Conservation (phyloP, 202 grass and related monocot species). For the Bolboschoenoplectus hybrid region DNA sequence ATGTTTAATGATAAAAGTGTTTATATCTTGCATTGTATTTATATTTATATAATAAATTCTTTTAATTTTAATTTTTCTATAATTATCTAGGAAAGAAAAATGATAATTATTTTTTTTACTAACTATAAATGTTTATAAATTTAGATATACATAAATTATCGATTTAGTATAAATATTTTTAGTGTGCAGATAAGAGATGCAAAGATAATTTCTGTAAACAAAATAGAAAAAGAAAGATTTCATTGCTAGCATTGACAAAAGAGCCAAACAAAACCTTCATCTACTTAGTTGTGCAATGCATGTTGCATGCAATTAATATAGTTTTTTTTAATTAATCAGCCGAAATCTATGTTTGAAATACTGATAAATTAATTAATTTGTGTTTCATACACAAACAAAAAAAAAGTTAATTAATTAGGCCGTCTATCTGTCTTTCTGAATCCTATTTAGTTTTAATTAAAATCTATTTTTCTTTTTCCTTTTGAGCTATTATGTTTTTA, state of each 20-base stretch:
- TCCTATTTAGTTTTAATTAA: background rate
- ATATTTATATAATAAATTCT: too few relatives aligned
- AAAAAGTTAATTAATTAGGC: background rate
- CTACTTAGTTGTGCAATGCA: constrained; percentile 20
- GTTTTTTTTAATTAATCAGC: background rate
- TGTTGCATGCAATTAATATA: background rate
- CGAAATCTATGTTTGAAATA: background rate
- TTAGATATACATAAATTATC: too few relatives aligned
- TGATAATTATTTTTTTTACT: too few relatives aligned
- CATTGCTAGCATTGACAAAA: constrained; percentile 19
- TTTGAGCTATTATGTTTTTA: background rate
- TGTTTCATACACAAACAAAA: background rate
- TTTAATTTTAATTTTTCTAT: too few relatives aligned
- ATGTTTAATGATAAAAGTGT: too few relatives aligned
- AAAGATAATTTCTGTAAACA: background rate
- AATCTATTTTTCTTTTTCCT: background rate
- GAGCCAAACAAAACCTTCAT: background rate
- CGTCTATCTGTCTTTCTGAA: background rate
- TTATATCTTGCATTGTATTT: too few relatives aligned
- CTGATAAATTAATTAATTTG: background rate
- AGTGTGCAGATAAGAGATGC: too few relatives aligned
- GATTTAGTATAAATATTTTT: too few relatives aligned
- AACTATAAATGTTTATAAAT: too few relatives aligned
- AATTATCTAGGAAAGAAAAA: too few relatives aligned
- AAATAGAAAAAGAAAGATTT: constrained; percentile 9